Evolutionary conservation across 257 asterid genomes (phyloP), one percentile per base, ranked within the genome.

Genomic region (Solanum bulbocastanum): DNA sequence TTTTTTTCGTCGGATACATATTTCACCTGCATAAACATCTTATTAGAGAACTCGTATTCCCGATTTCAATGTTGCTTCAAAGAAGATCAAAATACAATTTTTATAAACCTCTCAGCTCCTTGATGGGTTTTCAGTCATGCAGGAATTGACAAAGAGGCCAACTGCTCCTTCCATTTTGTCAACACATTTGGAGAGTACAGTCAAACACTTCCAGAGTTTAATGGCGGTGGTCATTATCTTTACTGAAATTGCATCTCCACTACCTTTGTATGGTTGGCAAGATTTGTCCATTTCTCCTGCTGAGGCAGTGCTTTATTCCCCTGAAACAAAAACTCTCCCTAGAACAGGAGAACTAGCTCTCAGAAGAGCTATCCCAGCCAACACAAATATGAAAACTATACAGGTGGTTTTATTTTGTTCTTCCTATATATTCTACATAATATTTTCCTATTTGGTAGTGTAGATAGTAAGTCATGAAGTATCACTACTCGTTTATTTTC

Each of bases 311-410:
- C 97, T 97, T 46, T 97, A 96, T 89, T 97, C 99, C 74, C 99
- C 99, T 0, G 99, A 95, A 88, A 95, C 99, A 35, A 97, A 96
- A 88, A 94, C 18, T 74, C 83, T 96, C 86, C 99, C 99, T 37
- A 93, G 99, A 85, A 96, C 99, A 12, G 99, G 99, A 88, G 99
- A 97, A 90, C 92, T 97, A 84, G 99, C 99, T 90, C 87, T 97
- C 91, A 91, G 99, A 93, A 94, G 98, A 92, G 99, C 99, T 32
- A 96, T 97, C 90, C 99, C 99, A 56, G 99, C 99, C 72, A 97
- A 97, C 91, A 85, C 96, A 62, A 94, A 92, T 92, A 96, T 97
- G 99, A 97, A 97, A 94, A 90, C 96, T 71, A 96, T 97, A 92
- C 99, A 96, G 99, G 99, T 94, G 22, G 35, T 5, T 49, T 25